Conservation (phyloP, 495 filamentous ascomycete genomes). For the Haplographium delicatum region DNA sequence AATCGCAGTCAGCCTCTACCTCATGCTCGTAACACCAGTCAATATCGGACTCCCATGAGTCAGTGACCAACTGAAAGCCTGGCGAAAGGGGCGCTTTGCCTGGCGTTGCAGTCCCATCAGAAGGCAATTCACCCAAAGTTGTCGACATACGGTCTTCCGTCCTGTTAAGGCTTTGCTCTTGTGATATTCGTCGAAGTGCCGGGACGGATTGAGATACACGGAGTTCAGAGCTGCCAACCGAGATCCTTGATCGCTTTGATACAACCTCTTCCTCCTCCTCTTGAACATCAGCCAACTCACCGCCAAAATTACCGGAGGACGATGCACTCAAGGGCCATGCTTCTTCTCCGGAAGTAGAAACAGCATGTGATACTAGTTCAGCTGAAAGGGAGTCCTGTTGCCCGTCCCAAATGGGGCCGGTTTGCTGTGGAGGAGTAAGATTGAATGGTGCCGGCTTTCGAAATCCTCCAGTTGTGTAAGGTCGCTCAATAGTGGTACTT, state of each 20-base stretch:
- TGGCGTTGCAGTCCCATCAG: background rate
- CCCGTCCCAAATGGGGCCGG: background rate
- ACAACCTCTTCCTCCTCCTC: constrained; percentile 59
- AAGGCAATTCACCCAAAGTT: constrained; percentile 7
- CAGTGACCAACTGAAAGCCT: constrained; percentile 18
- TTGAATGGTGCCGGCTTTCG: constrained; percentile 35
- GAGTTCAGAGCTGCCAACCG: constrained; percentile 12
- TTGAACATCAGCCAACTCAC: constrained; percentile 49
- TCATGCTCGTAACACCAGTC: constrained; percentile 92
- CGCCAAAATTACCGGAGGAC: constrained; percentile 13
- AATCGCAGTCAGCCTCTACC: constrained; percentile 85
- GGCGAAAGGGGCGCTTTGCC: constrained; percentile 4
- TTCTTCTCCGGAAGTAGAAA: constrained; percentile 21
- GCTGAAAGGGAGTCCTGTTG: constrained; percentile 1
- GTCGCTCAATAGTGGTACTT: constrained; percentile 31
- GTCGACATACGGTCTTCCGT: constrained; percentile 2
- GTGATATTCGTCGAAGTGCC: constrained; percentile 11
- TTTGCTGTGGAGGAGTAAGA: background rate
- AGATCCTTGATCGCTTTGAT: constrained; percentile 16
- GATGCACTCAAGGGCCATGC: constrained; percentile 24
- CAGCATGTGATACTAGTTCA: constrained; percentile 14
- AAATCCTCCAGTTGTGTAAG: constrained; percentile 35
- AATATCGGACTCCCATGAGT: constrained; percentile 89
- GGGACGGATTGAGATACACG: constrained; percentile 24
- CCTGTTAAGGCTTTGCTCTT: constrained; percentile 4